These are phyloP conservation scores for Sporobolomyces phaffii DNA, from an alignment of 768 basidiomycete species.

Conservation along the genomic window DNA sequence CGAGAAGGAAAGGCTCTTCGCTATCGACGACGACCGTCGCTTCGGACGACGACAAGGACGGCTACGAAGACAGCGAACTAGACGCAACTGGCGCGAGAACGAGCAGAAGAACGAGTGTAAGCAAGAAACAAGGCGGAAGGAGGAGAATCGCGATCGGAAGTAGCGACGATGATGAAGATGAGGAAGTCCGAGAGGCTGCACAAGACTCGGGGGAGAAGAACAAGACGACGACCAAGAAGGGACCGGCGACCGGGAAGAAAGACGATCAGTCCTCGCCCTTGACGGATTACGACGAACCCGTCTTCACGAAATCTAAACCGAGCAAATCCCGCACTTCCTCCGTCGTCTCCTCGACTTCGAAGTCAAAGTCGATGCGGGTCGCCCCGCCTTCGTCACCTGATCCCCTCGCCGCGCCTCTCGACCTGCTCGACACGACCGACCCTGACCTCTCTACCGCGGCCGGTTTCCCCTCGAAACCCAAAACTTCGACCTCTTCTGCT, in stretches of 20 bases:
- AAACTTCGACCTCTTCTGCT: background rate
- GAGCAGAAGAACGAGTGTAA: background rate
- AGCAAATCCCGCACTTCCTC: too few species aligned
- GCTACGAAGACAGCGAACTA: background rate
- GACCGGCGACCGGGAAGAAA: background rate
- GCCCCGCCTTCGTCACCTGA: background rate
- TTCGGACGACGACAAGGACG: background rate
- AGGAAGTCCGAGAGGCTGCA: background rate
- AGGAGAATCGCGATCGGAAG: background rate
- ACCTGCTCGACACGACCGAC: too few species aligned
- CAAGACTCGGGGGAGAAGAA: background rate
- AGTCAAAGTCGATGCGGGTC: background rate
- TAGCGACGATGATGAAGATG: background rate
- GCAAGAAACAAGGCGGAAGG: background rate
- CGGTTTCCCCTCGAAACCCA: background rate
- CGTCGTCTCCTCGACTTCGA: too few species aligned
- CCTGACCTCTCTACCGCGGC: too few species aligned
- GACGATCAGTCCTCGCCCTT: background rate
- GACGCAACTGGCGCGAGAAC: background rate
- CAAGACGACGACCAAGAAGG: background rate
- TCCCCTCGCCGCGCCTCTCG: background rate
- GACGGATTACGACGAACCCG: slow-evolving; percentile 31
- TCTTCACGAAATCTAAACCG: background rate
- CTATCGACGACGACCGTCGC: background rate
- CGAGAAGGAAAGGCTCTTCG: background rate